A percentile compares a stretch with the other conserved stretches of the same genome.
phyloP scores from a whole-genome alignment of 78 protist genomes.

The Cavenderia fasciculata region DNA sequence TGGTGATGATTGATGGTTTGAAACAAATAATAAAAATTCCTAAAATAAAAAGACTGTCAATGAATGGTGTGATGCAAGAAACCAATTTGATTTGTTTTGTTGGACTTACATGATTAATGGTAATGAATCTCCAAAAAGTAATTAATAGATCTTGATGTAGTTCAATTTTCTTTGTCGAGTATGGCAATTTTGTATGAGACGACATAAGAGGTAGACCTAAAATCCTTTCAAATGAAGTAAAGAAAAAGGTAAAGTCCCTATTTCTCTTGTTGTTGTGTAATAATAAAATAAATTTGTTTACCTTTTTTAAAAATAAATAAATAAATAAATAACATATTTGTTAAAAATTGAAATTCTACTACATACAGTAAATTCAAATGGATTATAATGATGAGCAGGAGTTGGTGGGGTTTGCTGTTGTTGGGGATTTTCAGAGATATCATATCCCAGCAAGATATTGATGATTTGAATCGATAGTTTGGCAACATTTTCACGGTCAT shows the following conservation, averaged over 20 bases:
- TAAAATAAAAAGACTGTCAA: not conserved
- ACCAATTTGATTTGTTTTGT: not conserved
- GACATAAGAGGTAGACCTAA: constrained; percentile 40
- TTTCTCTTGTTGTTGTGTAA: constrained; percentile 19
- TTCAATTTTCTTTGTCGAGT: constrained; percentile 53
- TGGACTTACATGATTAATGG: constrained; percentile 21
- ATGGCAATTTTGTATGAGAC: constrained; percentile 44
- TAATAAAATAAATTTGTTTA: constrained; percentile 7
- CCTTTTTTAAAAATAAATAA: not conserved
- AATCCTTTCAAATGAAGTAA: constrained; percentile 35
- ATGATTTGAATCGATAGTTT: constrained; percentile 44
- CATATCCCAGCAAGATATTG: constrained; percentile 39
- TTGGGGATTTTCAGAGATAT: not conserved
- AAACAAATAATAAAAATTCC: constrained; percentile 44
- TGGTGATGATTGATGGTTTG: constrained; percentile 33
- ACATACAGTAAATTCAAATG: no score
- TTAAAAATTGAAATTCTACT: not conserved
- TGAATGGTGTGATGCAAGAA: no score
- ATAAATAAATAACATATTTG: not conserved
- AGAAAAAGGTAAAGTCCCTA: constrained; percentile 65
- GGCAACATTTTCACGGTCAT: constrained; percentile 48
- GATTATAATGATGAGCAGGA: not conserved
- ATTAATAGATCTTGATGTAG: constrained; percentile 57
- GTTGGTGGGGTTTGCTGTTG: not conserved
- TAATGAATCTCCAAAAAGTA: constrained; percentile 65